Percentiles rank a stretch among this genome's conserved stretches.
Conservation (phyloP, 352 stramenopile species). For the Phytophthora podocarpi region DNA sequence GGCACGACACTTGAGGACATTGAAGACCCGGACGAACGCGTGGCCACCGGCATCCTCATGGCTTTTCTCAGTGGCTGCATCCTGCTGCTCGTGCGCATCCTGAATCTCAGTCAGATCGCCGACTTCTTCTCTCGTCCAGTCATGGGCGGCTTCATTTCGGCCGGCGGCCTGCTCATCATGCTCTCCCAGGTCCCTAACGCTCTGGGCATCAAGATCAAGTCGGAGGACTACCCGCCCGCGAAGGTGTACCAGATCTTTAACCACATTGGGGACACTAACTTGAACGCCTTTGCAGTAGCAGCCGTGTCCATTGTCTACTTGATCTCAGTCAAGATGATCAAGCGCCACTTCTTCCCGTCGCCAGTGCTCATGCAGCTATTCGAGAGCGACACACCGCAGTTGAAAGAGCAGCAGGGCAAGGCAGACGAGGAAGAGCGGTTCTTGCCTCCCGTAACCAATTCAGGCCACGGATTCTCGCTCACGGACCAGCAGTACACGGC, state of each 20-base stretch:
- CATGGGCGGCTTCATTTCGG: slow-evolving; percentile 26
- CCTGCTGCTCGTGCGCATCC: slow-evolving; percentile 11
- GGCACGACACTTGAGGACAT: slow-evolving; percentile 17
- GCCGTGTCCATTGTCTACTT: slow-evolving; percentile 10
- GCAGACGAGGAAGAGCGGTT: slow-evolving; percentile 12
- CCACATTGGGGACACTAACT: slow-evolving; percentile 14
- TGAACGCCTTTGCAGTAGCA: slow-evolving; percentile 18
- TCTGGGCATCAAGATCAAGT: slow-evolving; percentile 22
- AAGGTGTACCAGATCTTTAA: slow-evolving; percentile 16
- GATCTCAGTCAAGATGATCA: slow-evolving; percentile 15
- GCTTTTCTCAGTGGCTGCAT: slow-evolving; percentile 23
- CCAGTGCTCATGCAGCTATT: slow-evolving; percentile 21
- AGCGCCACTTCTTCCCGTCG: slow-evolving; percentile 15
- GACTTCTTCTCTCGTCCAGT: slow-evolving; percentile 27
- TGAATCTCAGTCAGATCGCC: slow-evolving; percentile 21
- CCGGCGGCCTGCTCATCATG: slow-evolving; percentile 22
- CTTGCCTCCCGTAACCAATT: background rate
- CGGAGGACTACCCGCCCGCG: slow-evolving; percentile 15
- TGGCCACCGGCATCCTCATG: slow-evolving; percentile 15
- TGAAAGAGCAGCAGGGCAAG: slow-evolving; percentile 8
- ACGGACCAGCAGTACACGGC: slow-evolving; percentile 13
- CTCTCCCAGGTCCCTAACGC: slow-evolving; percentile 22
- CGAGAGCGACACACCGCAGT: slow-evolving; percentile 8
- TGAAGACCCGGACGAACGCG: slow-evolving; percentile 17
- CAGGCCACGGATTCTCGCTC: slow-evolving; percentile 16